phyloP scores from a whole-genome alignment of 106 monocot species.

The Gastrodia elata region DNA sequence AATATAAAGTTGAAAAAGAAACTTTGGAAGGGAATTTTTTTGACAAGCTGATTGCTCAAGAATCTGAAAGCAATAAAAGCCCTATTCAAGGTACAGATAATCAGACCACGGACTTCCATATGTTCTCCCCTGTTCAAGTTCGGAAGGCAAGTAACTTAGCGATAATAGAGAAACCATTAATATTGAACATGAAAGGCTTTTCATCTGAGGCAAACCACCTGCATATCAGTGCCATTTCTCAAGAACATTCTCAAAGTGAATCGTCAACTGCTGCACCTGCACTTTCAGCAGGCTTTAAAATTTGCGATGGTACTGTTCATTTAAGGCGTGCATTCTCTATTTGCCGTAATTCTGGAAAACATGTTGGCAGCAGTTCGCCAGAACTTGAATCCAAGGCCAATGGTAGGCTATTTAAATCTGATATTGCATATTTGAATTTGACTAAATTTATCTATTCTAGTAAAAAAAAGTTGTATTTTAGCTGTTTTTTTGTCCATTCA shows the following conservation, averaged over 20 bases:
- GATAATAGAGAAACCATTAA: constrained; percentile 15
- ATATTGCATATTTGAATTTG: neutral
- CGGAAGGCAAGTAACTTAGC: constrained; percentile 12
- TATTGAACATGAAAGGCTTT: constrained; percentile 21
- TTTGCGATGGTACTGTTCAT: constrained; percentile 24
- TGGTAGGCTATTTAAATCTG: constrained; percentile 18
- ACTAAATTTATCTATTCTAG: neutral
- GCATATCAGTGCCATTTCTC: constrained; percentile 19
- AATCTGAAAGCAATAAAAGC: constrained; percentile 13
- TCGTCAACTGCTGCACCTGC: constrained; percentile 38
- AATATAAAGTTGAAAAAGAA: constrained; percentile 18
- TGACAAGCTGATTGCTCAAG: constrained; percentile 23
- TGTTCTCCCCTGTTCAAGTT: constrained; percentile 15
- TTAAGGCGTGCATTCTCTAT: constrained; percentile 24
- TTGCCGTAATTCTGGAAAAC: constrained; percentile 32
- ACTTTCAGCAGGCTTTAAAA: constrained; percentile 35
- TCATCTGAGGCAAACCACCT: constrained; percentile 25
- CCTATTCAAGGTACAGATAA: constrained; percentile 16
- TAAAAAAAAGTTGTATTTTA: neutral
- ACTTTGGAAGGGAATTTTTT: constrained; percentile 17
- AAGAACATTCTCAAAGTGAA: constrained; percentile 50
- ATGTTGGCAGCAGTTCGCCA: constrained; percentile 19
- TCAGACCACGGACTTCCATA: constrained; percentile 21
- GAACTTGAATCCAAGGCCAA: constrained; percentile 25
- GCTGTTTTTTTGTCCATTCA: neutral